Evolutionary conservation across 805 yeast species (phyloP), one percentile per base, ranked within the genome.

Genomic region (Metschnikowia reukaufii): DNA sequence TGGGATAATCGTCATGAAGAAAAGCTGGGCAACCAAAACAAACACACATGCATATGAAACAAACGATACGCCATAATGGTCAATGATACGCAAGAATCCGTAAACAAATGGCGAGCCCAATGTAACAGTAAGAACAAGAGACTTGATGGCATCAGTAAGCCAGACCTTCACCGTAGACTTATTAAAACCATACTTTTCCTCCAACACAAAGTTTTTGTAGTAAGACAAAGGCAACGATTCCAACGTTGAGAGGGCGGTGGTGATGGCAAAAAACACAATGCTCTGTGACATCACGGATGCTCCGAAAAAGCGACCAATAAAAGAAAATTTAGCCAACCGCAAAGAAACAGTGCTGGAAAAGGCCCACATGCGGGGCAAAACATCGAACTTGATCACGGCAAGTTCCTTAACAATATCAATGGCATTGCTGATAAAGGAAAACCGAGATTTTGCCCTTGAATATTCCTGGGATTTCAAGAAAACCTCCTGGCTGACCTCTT

Each of bases 161-260:
- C 95, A 94, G 42, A 89, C 72, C 42, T 73, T 68, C 15, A 76
- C 50, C 2, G 97, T 92, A 56, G 81, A 76, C 67, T 94, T 94
- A 72, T 94, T 94, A 72, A 94, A 94, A 1, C 99, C 99, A 60
- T 77, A 92, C 67, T 81, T 81, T 64, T 92, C 96, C 68, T 94
- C 99, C 56, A 94, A 74, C 13, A 90, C 91, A 70, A 94, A 94
- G 58, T 86, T 85, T 48, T 78, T 72, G 67, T 90, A 91, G 64
- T 86, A 83, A 8, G 83, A 74, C 18, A 83, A 61, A 3, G 99
- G 99, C 45, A 86, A 63, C 3, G 79, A 73, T 25, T 82, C 48
- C 2, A 88, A 42, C 2, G 83, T 71, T 7, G 83, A 72, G 37
- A 83, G 49, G 27, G 81, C 70, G 58, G 80, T 70, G 20, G 74